Evolutionary conservation across 2,329 filamentous ascomycete species (phyloP), one percentile per base, ranked within the genome.

Genomic region (Fusarium sp.): DNA sequence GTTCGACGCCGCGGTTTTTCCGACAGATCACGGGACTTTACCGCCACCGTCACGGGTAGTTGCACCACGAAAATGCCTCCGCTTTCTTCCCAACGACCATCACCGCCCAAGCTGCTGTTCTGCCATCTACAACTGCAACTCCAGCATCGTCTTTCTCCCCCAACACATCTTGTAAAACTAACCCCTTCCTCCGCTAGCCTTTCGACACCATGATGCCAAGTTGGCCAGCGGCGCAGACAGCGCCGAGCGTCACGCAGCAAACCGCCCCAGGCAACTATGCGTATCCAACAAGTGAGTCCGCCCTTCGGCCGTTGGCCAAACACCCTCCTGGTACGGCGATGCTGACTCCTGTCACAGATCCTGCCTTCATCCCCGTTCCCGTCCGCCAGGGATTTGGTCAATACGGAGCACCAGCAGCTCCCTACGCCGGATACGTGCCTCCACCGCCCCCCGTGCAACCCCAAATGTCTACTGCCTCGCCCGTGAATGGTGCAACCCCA

Each of bases 281-380:
- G 63, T 86, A 85, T 71, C 79, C 81, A 69, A 74, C 81, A 65
- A 84, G 83, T 85, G 78, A 73, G 84, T 81, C 67, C 47, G 58
- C 61, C 31, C 59, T 35, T 59, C 63, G 42, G 50, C 35, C 52
- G 31, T 18, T 50, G 40, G 18, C 45, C 52, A 59, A 50, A 54
- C 31, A 29, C 9, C 20, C 33, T 18, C 14, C 40, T 50, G 3
- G 20, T 14, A 16, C 54, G 38, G 36, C 36, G 40, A 66, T 58
- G 27, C 80, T 84, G 71, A 83, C 70, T 36, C 36, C 14, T n/a
- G 38, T 33, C 8, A n/a, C 65, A 83, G 85, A 86, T 74, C 87
- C 89, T 78, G 90, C 90, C 69, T 92, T 88, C 78, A 91, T 88
- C 69, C 84, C 89, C 74, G 90, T 92, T 72, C 86, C 88, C 82